Evolutionary conservation across 345 rosid species (phyloP), one percentile per base, ranked within the genome.

Genomic region (Eutrema japonicum): DNA sequence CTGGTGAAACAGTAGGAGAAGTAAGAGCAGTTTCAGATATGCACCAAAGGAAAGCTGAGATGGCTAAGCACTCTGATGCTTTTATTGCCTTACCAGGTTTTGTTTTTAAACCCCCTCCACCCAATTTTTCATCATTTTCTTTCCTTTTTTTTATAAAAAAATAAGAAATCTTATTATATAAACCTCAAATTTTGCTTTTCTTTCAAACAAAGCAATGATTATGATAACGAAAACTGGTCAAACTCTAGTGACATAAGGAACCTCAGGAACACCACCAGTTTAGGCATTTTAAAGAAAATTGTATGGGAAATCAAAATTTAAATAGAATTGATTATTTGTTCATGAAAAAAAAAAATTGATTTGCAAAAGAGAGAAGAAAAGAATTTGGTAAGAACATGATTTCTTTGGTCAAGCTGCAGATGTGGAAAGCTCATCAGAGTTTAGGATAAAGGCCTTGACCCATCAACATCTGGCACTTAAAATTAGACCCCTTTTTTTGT

Each of bases 21-120:
- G 98, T 95, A 83, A 95, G 91, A 85, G 99, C 99, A 68, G 97
- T 95, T 61, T 96, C 98, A 73, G 99, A 82, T 76, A 95, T 95
- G 99, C 99, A 95, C 76, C 98, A 95, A 85, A 88, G 99, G 78
- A 95, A 95, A 79, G 98, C 97, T 48, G 99, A 95, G 91, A 95
- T 95, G 97, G 96, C 99, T 73, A 95, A 90, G 89, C 99, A 90
- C 83, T 95, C 99, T 74, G 99, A 95, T 86, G 99, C 96, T 74
- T 95, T 95, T 83, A 92, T 95, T 84, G 99, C 99, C 84, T 92
- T 95, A 66, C 99, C 99, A 86, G 99, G 98, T 94, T 80, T 77
- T 84, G 72, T 72, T 82, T 68, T 51, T 78, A 47, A 75, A 62
- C 79, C 79, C 74, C 64, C 16, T 75, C 74, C 79, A 75, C 79